Evolutionary conservation across 2,329 filamentous ascomycete species (phyloP), one percentile per base, ranked within the genome.

Genomic region (Fusarium torreyae): DNA sequence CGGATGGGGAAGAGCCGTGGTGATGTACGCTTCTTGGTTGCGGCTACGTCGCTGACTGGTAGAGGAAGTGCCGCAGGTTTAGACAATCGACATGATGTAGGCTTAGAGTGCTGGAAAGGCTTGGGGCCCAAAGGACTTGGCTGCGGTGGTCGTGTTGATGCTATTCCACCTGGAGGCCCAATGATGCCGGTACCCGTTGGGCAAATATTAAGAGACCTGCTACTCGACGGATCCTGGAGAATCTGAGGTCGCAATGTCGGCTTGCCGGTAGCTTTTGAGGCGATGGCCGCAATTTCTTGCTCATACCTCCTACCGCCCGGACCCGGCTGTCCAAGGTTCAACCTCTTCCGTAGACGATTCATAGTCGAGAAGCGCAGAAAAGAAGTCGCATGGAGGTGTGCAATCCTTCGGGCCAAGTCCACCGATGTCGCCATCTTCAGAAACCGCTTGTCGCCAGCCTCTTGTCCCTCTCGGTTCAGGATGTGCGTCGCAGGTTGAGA

Each of bases 401-500:
- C 80, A 55, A 81, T 82, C 24, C 74, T 72, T 43, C 75, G 71
- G 14, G 78, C 74, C 10, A 79, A 73, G 14, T 81, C 80, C 18
- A 81, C 71, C 20, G 83, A 77, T 6, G 83, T 81, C 0, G 84
- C 82, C 58, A 85, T 78, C 72, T 85, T 85, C 31, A 85, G 71
- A 53, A 87, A 85, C 5, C 84, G 79, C 70, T 81, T 84, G 66
- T 85, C 82, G 6, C 83, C 82, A 2, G 77, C 69, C 2, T 81
- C 77, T 13, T 78, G 74, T 14, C 81, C 83, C 57, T 88, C 89
- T 26, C 89, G 86, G 76, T 90, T 88, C 53, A 90, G 83, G 58
- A 92, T 91, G 72, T 93, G 90, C 43, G 90, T 89, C 5, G 91
- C 89, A 0, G 91, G 91, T 28, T 87, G 83, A 0, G 90, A 92